Conservation (phyloP, 2,329 filamentous ascomycete genomes). For the Neobulgaria alba region DNA sequence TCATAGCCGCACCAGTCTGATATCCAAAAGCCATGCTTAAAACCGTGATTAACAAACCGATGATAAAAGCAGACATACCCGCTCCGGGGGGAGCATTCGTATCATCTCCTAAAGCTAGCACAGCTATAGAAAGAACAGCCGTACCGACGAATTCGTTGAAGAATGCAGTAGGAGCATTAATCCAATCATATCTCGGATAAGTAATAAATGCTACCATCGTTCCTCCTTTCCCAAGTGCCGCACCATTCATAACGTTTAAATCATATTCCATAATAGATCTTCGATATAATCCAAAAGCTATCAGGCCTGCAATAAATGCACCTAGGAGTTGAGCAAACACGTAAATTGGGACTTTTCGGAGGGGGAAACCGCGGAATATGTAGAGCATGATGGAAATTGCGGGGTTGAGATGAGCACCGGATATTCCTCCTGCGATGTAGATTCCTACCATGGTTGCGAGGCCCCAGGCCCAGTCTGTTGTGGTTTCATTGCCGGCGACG, state of each 20-base stretch:
- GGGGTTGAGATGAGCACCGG: slow-evolving; percentile 38
- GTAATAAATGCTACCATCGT: slow-evolving; percentile 37
- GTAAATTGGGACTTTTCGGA: slow-evolving; percentile 41
- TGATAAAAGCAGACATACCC: slow-evolving; percentile 42
- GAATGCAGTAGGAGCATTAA: slow-evolving; percentile 33
- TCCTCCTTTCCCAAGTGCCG: slow-evolving; percentile 18
- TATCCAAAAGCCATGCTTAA: slow-evolving; percentile 35
- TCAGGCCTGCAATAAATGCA: slow-evolving; percentile 40
- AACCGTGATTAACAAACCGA: slow-evolving; percentile 35
- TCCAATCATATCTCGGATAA: slow-evolving; percentile 32
- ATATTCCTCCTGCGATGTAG: slow-evolving; percentile 39
- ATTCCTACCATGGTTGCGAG: slow-evolving; percentile 44
- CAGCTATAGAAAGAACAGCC: slow-evolving; percentile 32
- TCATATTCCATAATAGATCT: slow-evolving; percentile 29
- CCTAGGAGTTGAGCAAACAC: slow-evolving; percentile 43
- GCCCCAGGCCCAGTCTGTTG: slow-evolving; percentile 41
- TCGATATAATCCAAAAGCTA: slow-evolving; percentile 37
- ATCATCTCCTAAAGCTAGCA: slow-evolving; percentile 39
- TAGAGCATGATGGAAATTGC: slow-evolving; percentile 36
- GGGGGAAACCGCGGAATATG: slow-evolving; percentile 44
- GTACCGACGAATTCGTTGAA: slow-evolving; percentile 40
- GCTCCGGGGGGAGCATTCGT: slow-evolving; percentile 39
- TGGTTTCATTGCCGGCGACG: slow-evolving; percentile 34
- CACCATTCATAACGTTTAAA: no score
- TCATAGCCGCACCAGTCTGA: slow-evolving; percentile 40